Conservation (phyloP, 2,329 filamentous ascomycete species). For the Epicoccum sorghinum region DNA sequence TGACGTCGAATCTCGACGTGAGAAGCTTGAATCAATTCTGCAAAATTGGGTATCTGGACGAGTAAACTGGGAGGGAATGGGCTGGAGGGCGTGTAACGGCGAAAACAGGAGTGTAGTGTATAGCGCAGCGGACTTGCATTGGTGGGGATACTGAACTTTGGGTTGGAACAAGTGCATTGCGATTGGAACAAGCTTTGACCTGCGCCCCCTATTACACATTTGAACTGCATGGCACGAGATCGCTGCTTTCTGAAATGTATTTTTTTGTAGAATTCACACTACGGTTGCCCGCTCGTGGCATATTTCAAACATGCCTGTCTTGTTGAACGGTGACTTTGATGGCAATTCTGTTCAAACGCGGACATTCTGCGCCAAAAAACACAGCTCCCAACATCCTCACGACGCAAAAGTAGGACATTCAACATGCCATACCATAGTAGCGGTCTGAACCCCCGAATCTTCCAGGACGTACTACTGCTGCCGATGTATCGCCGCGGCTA, state of each 20-base stretch:
- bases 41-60: conserved; percentile 46
- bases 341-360: too few species aligned
- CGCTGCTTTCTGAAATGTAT: conserved; percentile 7
- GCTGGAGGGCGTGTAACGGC: conserved; percentile 2
- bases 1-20: conserved; percentile 52
- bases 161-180: conserved; percentile 9
- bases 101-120: conserved; percentile 16
- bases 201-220: conserved; percentile 5
- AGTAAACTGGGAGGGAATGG: conserved; percentile 18
- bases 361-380: too few species aligned
- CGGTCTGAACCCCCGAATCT: too few species aligned
- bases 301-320: not conserved
- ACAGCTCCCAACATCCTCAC: too few species aligned
- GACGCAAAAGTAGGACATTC: too few species aligned
- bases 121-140: conserved; percentile 17
- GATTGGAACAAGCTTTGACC: conserved; percentile 5
- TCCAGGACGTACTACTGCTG: not conserved
- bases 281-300: not conserved
- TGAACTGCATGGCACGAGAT: conserved; percentile 11
- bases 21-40: conserved; percentile 51
- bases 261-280: conserved; percentile 7
- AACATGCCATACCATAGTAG: too few species aligned
- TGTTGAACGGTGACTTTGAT: not conserved
- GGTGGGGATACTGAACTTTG: conserved; percentile 2
- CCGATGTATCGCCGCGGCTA: conserved; percentile 4